A percentile compares a stretch with the other conserved stretches of the same genome.
Evolutionary conservation across 202 grass and related monocot genomes (phyloP).

Genomic region (Bolboschoenoplectus hybrid): DNA sequence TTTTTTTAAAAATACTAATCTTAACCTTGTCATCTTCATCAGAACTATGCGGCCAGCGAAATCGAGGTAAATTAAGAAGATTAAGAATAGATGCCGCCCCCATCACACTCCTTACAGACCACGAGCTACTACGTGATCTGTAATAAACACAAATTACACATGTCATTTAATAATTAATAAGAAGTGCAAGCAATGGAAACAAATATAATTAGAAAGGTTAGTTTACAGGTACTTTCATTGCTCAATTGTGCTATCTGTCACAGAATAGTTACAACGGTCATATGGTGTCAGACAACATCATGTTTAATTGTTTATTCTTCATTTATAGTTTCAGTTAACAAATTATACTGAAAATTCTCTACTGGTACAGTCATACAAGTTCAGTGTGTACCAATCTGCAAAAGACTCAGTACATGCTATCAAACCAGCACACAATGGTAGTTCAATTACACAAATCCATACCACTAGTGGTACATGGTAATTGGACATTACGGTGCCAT

Average conservation of each 20-base stretch:
- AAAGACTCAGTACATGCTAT: not conserved
- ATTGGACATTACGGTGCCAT: not conserved
- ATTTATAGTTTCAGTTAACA: not conserved
- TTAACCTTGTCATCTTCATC: constrained; percentile 87
- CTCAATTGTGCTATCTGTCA: not conserved
- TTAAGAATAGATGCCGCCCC: constrained; percentile 74
- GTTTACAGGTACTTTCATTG: not conserved
- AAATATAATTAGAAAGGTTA: not conserved
- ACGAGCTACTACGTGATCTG: constrained; percentile 51
- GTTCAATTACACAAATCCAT: not conserved
- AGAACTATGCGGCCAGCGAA: constrained; percentile 63
- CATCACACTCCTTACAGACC: constrained; percentile 71
- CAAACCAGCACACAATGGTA: not conserved
- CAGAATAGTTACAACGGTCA: not conserved
- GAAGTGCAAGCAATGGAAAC: not conserved
- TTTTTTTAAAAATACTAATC: not conserved
- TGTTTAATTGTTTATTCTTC: not conserved
- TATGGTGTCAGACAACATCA: not conserved
- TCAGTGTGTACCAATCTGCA: not conserved
- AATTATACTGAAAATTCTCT: not conserved
- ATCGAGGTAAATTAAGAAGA: constrained; percentile 63
- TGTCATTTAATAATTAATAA: constrained; percentile 34
- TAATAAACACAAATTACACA: constrained; percentile 30
- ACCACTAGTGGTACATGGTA: not conserved
- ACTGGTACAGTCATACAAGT: not conserved